Evolutionary conservation across 129 eudicot genomes (phyloP), one percentile per base, ranked within the genome.

Genomic region (Apium graveolens): DNA sequence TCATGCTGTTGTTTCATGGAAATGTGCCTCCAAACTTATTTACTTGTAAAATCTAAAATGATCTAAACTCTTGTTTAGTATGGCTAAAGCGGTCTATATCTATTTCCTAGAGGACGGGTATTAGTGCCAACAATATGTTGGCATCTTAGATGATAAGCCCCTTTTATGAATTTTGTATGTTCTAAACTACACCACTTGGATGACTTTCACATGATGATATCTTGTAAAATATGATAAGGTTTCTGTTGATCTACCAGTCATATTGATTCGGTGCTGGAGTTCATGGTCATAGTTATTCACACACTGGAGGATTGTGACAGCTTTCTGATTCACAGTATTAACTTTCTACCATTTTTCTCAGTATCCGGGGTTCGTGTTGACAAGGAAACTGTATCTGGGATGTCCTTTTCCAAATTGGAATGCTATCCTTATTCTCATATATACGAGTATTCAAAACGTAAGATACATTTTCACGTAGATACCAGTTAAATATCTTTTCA

Each of bases 381-480:
- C 77, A 74, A 74, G 60, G 77, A 44, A 27, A 74, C 38, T 74
- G 77, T 74, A n/a, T 44, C 60, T 17, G 77, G 77, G 77, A 17
- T 5, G 39, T 43, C 77, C 49, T 43, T 74, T 27, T 74, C 77
- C 16, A 74, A 74, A 44, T 74, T 20, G 34, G 27, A 74, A 31
- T 20, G 49, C 39, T 74, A 78, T 69, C 60, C 62, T 11, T 65
- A 32, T 78, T 18, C 39, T 21, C 45, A 45, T 17, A 29, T 70
- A 44, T 45, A 41, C 34, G 81, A 44, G 74, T 43, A 32, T 24
- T 39, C 81, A 63, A 63, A 78, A 44, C 31, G 71, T 62, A 12
- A 74, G 63, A 62, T 9, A 41, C 62, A 78, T 78, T 78, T 21
- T 24, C n/a, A 43, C 12, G 5, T 38, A 27, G 42, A 46, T 44